Evolutionary conservation across 2,329 filamentous ascomycete species (phyloP), one percentile per base, ranked within the genome.

Genomic region (Talaromyces sp.): DNA sequence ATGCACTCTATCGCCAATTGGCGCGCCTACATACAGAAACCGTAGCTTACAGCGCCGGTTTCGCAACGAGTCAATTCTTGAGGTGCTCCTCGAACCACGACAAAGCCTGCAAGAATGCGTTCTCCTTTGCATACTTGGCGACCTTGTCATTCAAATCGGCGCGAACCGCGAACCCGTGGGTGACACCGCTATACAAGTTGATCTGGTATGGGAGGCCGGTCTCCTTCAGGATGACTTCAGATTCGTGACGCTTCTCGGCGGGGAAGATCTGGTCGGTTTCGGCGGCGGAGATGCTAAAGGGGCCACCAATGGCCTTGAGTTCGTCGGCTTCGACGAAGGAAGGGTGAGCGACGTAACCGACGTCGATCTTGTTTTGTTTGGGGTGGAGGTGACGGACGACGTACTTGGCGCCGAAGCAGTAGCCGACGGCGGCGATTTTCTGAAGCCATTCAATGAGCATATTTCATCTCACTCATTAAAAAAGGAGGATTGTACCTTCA

Each of bases 61-160:
- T 59, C 2, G 22, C 56, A 13, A 25, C 15, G 35, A 45, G 56
- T 59, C 37, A 61, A 37, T 50, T 50, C 67, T 66, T 27, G 9
- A 62, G 25, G 45, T 65, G 37, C 54, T 62, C 59, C 45, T 73
- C 68, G 56, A 75, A 92, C 90, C 90, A 94, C 56, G 82, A 74
- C 54, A 92, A 83, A 25, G 90, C 90, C 80, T 94, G 91, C 62
- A 83, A 70, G 73, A 93, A 93, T 1, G 91, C 90, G 75, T 88
- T 84, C 78, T 94, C 90, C 82, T 90, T 92, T 17, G 90, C 89
- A 71, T 85, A 92, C 71, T 83, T 86, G 70, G 84, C 75, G 25
- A 78, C 65, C 72, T 82, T 83, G 65, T 86, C 81, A 57, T 71
- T 82, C 11, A 83, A 63, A 73, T 93, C 89, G 37, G 81, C 83